Base-by-base conservation (phyloP, 805 yeast species). In the Tetrapisispora arboricola region DNA sequence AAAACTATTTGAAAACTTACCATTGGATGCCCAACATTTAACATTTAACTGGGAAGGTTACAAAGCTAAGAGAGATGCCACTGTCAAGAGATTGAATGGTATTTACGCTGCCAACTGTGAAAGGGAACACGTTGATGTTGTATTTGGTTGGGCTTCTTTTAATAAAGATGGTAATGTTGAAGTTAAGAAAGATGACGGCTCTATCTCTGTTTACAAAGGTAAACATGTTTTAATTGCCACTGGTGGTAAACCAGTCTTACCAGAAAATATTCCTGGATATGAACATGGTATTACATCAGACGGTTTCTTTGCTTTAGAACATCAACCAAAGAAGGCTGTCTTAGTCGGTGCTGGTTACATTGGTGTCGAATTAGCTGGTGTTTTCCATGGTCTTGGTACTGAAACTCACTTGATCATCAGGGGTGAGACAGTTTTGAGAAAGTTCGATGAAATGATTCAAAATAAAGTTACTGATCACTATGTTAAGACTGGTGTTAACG, bases 281-380 rank as follows among this genome's bases (percentile, higher is more conserved):
- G 92, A 87, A 55, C 69, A 72, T 44, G 96, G 96, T 44, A 80
- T 77, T 45, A 78, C 82, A 40, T 85, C 96, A 17, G 95, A 92
- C 61, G 95, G 95, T 0, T 92, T 92, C 61, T 92, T 92, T 58
- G 75, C 74, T 48, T 69, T 92, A 49, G 80, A 74, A 45, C 57
- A 66, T 37, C 96, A 88, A 65, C 98, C 99, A 39, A 80, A 86
- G 64, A 73, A 79, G 37, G 97, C 90, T 22, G 97, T 94, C 1
- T 72, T 92, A 46, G 95, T 92, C 11, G 99, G 99, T 53, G 96
- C 96, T 29, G 99, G 99, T 33, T 92, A 92, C 67, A 92, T 92
- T 60, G 97, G 95, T 43, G 82, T 87, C 36, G 99, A 92, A 68
- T 73, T 92, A 39, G 83, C 96, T 6, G 98, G 98, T 47, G 87